Evolutionary conservation across 179 eudicot genomes (phyloP).

Genomic region (Nepenthes alata): DNA sequence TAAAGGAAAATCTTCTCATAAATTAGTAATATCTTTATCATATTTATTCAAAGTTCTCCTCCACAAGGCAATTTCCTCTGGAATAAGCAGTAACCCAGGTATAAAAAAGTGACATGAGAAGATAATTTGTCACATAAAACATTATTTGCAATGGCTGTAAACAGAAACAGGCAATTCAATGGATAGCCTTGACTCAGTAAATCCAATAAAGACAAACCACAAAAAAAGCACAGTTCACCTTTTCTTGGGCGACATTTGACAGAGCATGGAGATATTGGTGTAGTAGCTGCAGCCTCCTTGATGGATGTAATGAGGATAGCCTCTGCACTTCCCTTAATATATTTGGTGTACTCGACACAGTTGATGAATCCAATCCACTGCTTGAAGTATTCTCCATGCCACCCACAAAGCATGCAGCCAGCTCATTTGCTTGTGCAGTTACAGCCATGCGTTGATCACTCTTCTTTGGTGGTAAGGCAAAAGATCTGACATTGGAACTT

Average conservation of each 20-base stretch:
- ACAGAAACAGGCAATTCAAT: too few species aligned
- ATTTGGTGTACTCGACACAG: slow-evolving; percentile 15
- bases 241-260: slow-evolving; percentile 33
- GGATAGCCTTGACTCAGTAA: too few species aligned
- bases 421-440: slow-evolving; percentile 10
- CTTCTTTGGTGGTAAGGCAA: slow-evolving; percentile 17
- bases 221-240: slow-evolving; percentile 19
- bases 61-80: too few species aligned
- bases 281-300: slow-evolving; percentile 32
- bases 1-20: too few species aligned
- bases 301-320: slow-evolving; percentile 23
- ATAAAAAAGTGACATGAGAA: too few species aligned
- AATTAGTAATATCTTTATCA: too few species aligned
- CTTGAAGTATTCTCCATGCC: slow-evolving; percentile 10
- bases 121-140: too few species aligned
- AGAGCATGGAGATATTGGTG: slow-evolving; percentile 26
- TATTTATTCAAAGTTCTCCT: too few species aligned
- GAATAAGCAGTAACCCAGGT: too few species aligned
- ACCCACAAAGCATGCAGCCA: slow-evolving; percentile 8
- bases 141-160: too few species aligned
- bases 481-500: slow-evolving; percentile 18
- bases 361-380: slow-evolving; percentile 9
- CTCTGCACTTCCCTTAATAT: slow-evolving; percentile 19
- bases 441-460: slow-evolving; percentile 12
- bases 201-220: too few species aligned